Evolutionary conservation across 257 asterid genomes (phyloP).

Genomic region (Salvia rosmarinus): DNA sequence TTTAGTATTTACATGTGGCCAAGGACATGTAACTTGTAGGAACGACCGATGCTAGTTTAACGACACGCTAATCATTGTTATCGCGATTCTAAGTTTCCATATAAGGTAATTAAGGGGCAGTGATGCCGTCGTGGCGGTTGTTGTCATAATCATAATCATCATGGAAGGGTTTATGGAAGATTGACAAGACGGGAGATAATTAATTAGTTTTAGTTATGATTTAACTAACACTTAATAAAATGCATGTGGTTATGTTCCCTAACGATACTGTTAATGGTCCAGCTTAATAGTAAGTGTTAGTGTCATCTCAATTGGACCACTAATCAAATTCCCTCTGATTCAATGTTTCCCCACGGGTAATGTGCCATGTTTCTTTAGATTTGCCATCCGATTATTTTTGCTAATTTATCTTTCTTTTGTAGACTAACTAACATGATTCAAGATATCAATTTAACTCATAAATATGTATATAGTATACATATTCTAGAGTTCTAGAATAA

Average conservation of each 20-base stretch:
- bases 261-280: constrained; percentile 54
- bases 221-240: constrained; percentile 59
- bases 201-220: constrained; percentile 56
- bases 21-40: background rate
- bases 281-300: constrained; percentile 47
- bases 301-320: constrained; percentile 64
- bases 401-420: background rate
- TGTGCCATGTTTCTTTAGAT: constrained; percentile 42
- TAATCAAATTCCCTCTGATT: constrained; percentile 39
- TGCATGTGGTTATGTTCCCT: constrained; percentile 84
- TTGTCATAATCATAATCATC: constrained; percentile 39
- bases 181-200: constrained; percentile 61
- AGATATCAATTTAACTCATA: background rate
- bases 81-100: constrained; percentile 44
- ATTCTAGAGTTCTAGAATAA: no score
- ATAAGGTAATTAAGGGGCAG: constrained; percentile 34
- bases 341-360: constrained; percentile 62
- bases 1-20: constrained; percentile 33
- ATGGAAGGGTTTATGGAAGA: constrained; percentile 6
- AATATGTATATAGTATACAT: no score
- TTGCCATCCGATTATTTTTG: background rate
- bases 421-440: background rate
- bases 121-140: background rate
- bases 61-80: constrained; percentile 41
- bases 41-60: constrained; percentile 7